A percentile compares a stretch with the other conserved stretches of the same genome.
Evolutionary conservation across 1,284 basidiomycete species (phyloP).

Genomic region (Leccinum colubrinum): DNA sequence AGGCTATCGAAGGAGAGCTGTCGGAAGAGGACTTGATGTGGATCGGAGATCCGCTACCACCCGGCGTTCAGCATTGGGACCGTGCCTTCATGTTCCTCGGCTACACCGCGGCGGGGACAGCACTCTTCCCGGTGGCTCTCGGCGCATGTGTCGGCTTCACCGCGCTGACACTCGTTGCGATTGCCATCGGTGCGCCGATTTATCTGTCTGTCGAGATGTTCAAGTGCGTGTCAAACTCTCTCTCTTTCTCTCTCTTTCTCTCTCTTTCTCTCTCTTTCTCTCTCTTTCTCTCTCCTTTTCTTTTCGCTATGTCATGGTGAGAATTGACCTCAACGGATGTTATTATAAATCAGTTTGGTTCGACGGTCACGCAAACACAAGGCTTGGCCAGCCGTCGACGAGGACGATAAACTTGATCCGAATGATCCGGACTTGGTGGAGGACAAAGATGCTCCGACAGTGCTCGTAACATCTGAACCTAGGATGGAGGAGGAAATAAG

Average conservation of each 20-base stretch:
- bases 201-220: not conserved
- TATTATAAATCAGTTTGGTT: not conserved
- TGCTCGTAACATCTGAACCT: not conserved
- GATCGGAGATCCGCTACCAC: no score
- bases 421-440: not conserved
- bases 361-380: not conserved
- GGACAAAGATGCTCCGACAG: not conserved
- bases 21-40: not conserved
- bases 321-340: not conserved
- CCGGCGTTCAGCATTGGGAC: no score
- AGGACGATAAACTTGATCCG: not conserved
- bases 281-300: not conserved
- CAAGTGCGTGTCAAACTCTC: not conserved
- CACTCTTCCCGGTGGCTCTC: no score
- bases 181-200: not conserved
- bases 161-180: not conserved
- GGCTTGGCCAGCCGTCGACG: not conserved
- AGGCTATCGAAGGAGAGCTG: slow-evolving; percentile 21
- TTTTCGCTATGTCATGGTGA: not conserved
- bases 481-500: not conserved
- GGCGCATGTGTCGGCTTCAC: not conserved
- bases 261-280: not conserved
- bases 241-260: no score
- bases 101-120: no score
- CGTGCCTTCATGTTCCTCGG: no score